Conservation (phyloP, 2,329 filamentous ascomycete genomes). For the Podosphaera fusca region DNA sequence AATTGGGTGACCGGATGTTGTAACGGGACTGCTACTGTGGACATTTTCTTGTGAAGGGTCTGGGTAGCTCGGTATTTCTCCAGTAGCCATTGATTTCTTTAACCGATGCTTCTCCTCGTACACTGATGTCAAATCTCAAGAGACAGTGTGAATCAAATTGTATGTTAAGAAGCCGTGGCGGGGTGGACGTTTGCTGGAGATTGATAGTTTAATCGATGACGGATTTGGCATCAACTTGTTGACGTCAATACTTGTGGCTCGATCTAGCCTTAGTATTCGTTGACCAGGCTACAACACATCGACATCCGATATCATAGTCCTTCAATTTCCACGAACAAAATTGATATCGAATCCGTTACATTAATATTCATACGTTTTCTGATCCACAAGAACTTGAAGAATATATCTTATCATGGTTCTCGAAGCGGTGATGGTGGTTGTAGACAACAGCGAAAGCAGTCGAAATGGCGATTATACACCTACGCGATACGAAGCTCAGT, state of each 20-base stretch:
- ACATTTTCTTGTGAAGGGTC: constrained; percentile 10
- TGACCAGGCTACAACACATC: too few relatives aligned
- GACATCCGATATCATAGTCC: not conserved
- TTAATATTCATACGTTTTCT: too few relatives aligned
- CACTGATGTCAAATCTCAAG: constrained; percentile 22
- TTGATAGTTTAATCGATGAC: too few relatives aligned
- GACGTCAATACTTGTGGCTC: too few relatives aligned
- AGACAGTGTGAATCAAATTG: too few relatives aligned
- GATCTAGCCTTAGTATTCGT: too few relatives aligned
- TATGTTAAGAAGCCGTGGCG: too few relatives aligned
- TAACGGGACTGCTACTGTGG: constrained; percentile 17
- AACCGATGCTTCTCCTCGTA: constrained; percentile 25
- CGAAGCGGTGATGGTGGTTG: constrained; percentile 98
- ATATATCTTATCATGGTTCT: constrained; percentile 57
- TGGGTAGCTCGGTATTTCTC: constrained; percentile 12
- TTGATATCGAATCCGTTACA: not conserved
- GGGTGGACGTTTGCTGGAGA: too few relatives aligned
- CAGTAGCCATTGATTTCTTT: constrained; percentile 13
- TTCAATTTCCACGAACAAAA: not conserved
- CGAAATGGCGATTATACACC: constrained; percentile 86
- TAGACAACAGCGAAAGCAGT: constrained; percentile 98
- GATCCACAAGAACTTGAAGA: too few relatives aligned
- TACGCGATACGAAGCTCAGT: constrained; percentile 86
- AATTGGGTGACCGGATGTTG: constrained; percentile 24
- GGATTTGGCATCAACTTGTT: too few relatives aligned